Percentiles rank a stretch among this genome's conserved stretches.
Conservation (phyloP, 345 rosid genomes). For the Bruguiera gymnorhiza region DNA sequence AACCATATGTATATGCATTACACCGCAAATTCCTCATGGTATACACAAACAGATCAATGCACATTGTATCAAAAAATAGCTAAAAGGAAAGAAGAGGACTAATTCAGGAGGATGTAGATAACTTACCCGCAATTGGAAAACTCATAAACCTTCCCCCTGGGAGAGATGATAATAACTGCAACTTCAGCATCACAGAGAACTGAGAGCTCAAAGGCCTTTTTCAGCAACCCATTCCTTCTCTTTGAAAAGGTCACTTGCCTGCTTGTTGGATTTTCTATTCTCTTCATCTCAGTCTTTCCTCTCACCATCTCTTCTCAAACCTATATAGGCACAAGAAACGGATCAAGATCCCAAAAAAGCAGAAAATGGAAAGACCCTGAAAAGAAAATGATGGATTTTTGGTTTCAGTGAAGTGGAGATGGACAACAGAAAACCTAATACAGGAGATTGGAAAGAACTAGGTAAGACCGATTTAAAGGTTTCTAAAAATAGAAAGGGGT, state of each 20-base stretch:
- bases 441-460: conserved; percentile 4
- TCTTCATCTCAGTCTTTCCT: conserved; percentile 86
- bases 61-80: no score
- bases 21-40: no score
- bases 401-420: not conserved
- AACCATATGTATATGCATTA: no score
- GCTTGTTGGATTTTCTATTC: conserved; percentile 82
- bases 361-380: conserved; percentile 5
- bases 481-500: conserved; percentile 33
- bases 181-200: conserved; percentile 90
- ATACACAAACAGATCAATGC: no score
- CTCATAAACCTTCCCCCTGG: conserved; percentile 78
- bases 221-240: conserved; percentile 74
- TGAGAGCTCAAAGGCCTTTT: conserved; percentile 80
- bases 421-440: conserved; percentile 3
- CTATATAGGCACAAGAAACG: not conserved
- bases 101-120: not conserved
- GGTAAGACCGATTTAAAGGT: not conserved
- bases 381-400: conserved; percentile 6
- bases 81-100: not conserved
- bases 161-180: conserved; percentile 76
- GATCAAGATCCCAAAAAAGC: not conserved
- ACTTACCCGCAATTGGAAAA: conserved; percentile 64
- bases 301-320: conserved; percentile 52
- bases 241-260: conserved; percentile 90